These are phyloP conservation scores for Eurotiales sp. DNA, from an alignment of 2,329 filamentous ascomycete species.

Conservation along the genomic window DNA sequence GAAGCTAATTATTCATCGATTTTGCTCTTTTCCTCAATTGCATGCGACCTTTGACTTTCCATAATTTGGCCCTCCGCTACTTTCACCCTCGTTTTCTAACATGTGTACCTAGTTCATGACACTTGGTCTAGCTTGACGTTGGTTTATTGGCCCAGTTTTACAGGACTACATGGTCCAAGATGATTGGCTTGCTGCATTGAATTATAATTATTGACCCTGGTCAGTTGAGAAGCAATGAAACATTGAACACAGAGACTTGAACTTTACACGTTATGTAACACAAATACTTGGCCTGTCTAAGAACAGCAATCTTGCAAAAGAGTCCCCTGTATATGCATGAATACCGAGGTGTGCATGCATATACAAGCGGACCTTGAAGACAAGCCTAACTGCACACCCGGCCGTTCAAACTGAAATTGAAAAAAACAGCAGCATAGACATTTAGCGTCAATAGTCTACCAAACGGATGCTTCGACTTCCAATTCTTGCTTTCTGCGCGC, in stretches of 20 bases:
- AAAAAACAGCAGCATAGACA: no score
- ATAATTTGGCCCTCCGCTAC: no score
- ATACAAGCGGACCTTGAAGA: no score
- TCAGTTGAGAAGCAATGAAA: neutral
- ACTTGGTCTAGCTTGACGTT: neutral
- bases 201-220: neutral
- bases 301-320: no score
- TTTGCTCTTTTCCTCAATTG: neutral
- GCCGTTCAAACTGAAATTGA: no score
- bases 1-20: neutral
- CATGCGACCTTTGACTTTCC: neutral
- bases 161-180: neutral
- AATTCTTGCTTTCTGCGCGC: neutral
- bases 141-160: neutral
- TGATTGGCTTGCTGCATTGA: neutral
- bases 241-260: neutral
- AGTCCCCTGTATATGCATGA: neutral
- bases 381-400: no score
- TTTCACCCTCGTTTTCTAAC: neutral
- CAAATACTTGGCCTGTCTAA: neutral
- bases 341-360: neutral
- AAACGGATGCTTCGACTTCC: neutral
- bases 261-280: neutral
- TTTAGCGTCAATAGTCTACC: no score
- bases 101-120: neutral